These are phyloP conservation scores for Nakazawaea pomicola DNA, from an alignment of 805 yeast species.

Conservation along the genomic window DNA sequence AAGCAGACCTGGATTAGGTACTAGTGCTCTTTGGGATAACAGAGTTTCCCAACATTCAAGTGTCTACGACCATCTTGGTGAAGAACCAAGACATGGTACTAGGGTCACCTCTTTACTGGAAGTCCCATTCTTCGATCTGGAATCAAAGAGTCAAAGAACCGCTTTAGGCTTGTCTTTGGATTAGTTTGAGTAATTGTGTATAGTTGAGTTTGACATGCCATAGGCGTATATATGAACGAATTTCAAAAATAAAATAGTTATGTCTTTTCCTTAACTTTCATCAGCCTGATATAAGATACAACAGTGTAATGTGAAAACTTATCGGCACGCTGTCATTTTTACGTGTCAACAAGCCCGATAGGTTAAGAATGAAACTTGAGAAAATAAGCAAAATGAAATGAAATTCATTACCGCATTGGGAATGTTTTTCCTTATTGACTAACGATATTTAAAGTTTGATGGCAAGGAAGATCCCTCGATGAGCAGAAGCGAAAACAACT, in stretches of 20 bases:
- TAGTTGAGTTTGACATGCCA: no score
- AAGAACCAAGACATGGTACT: constrained; percentile 43
- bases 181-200: no score
- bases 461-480: neutral
- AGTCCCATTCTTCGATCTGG: constrained; percentile 43
- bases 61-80: constrained; percentile 33
- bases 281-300: no score
- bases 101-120: constrained; percentile 53
- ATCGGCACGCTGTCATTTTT: no score
- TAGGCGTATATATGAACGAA: no score
- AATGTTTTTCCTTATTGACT: neutral
- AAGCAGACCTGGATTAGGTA: constrained; percentile 33
- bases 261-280: no score
- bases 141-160: constrained; percentile 49
- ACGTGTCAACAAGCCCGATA: no score
- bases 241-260: no score
- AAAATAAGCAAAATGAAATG: neutral
- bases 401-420: neutral
- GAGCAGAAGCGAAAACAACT: no score
- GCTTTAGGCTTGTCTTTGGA: constrained; percentile 33
- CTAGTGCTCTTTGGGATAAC: constrained; percentile 48
- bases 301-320: no score
- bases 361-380: no score
- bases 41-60: constrained; percentile 40
- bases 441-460: neutral